Evolutionary conservation across 768 basidiomycete genomes (phyloP).

Genomic region (Hemileccinum impolitum): DNA sequence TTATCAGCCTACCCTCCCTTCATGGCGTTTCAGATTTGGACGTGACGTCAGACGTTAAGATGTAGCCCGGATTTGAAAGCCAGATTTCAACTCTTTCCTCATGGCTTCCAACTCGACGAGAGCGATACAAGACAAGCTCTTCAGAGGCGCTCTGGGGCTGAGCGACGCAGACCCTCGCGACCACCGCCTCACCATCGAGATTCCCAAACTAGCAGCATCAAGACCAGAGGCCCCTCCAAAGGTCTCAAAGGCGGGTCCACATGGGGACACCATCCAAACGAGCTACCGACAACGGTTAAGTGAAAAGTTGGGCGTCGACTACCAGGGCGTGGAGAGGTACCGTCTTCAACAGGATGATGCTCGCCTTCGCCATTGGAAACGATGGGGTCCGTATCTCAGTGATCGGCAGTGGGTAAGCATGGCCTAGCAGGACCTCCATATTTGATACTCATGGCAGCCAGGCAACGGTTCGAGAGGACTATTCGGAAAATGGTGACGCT

Average conservation of each 20-base stretch:
- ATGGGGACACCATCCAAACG: slow-evolving; percentile 19
- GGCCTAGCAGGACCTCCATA: background rate
- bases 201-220: slow-evolving; percentile 50
- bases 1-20: slow-evolving; percentile 4
- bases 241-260: slow-evolving; percentile 36
- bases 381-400: slow-evolving; percentile 97
- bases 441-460: slow-evolving; percentile 31
- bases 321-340: slow-evolving; percentile 78
- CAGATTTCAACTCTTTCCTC: slow-evolving; percentile 1
- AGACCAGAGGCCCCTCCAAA: slow-evolving; percentile 42
- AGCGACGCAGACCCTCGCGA: slow-evolving; percentile 29
- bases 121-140: slow-evolving; percentile 73
- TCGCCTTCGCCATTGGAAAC: slow-evolving; percentile 91
- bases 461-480: slow-evolving; percentile 99
- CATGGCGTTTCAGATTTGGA: slow-evolving; percentile 9
- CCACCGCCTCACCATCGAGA: slow-evolving; percentile 59
- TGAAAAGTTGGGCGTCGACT: slow-evolving; percentile 62
- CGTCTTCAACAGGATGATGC: slow-evolving; percentile 81
- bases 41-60: slow-evolving; percentile 7
- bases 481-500: slow-evolving; percentile 93
- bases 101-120: slow-evolving; percentile 50
- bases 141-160: slow-evolving; percentile 39
- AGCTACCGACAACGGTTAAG: slow-evolving; percentile 64
- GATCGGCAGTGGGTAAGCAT: slow-evolving; percentile 92
- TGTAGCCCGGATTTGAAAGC: slow-evolving; percentile 1